These are phyloP conservation scores for Trichosporon sp. DNA, from an alignment of 1,284 basidiomycete genomes.

Conservation along the genomic window DNA sequence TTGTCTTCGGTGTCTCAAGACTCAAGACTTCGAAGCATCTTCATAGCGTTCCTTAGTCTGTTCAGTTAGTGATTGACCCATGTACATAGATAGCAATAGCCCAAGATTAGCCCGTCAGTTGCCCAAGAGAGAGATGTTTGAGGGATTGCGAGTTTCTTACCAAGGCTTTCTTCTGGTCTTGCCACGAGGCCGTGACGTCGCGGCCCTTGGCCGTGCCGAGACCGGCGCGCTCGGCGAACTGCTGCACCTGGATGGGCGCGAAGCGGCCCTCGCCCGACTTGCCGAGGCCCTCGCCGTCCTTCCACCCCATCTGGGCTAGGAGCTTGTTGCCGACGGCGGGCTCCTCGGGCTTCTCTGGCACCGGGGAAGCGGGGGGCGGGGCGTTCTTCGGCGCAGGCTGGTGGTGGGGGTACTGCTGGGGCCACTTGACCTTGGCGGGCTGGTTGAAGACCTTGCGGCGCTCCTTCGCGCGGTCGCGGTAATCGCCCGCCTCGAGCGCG, in stretches of 20 bases:
- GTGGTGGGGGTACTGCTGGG: slow-evolving; percentile 59
- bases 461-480: slow-evolving; percentile 87
- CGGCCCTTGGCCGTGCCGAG: slow-evolving; percentile 84
- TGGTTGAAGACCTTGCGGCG: slow-evolving; percentile 85
- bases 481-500: slow-evolving; percentile 61
- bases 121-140: not conserved
- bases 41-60: slow-evolving; percentile 20
- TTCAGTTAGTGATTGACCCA: slow-evolving; percentile 13
- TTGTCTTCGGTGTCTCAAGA: not conserved
- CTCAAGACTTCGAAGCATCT: slow-evolving; percentile 5
- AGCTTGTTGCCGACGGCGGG: slow-evolving; percentile 75
- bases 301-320: slow-evolving; percentile 95
- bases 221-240: slow-evolving; percentile 82
- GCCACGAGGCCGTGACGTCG: slow-evolving; percentile 56
- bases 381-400: slow-evolving; percentile 12
- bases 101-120: slow-evolving; percentile 6
- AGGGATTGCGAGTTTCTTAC: not conserved
- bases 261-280: slow-evolving; percentile 75
- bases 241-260: slow-evolving; percentile 80
- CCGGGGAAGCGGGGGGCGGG: not conserved
- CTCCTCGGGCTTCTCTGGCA: not conserved
- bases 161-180: slow-evolving; percentile 20
- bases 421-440: slow-evolving; percentile 67
- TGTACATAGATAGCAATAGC: slow-evolving; percentile 2
- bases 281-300: slow-evolving; percentile 81